Conservation (phyloP, 345 rosid genomes). For the Aegle marmelos region DNA sequence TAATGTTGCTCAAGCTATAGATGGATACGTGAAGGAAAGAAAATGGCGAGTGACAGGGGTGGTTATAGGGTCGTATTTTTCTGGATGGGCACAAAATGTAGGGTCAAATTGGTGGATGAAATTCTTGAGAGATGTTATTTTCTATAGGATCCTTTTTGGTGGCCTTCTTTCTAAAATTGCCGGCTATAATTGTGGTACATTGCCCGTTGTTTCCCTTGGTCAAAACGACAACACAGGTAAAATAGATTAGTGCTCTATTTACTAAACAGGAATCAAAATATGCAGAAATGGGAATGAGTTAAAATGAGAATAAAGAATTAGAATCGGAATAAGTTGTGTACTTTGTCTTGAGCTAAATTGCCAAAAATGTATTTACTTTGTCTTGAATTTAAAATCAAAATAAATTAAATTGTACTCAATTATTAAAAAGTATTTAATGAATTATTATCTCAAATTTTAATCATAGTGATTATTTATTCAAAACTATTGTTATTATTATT, state of each 20-base stretch:
- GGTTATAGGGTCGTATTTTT: constrained; percentile 25
- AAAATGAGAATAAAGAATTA: too few relatives aligned
- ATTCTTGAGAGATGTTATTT: constrained; percentile 29
- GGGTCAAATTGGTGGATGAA: constrained; percentile 33
- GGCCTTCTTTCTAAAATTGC: neutral
- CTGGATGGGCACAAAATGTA: constrained; percentile 37
- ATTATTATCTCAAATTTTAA: too few relatives aligned
- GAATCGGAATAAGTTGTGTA: too few relatives aligned
- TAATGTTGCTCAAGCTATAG: constrained; percentile 13
- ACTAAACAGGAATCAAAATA: too few relatives aligned
- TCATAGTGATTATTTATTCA: too few relatives aligned
- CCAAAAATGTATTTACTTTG: too few relatives aligned
- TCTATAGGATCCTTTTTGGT: constrained; percentile 10
- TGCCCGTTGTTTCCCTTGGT: constrained; percentile 5
- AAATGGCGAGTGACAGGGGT: constrained; percentile 29
- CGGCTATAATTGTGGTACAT: constrained; percentile 34
- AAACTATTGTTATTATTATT: too few relatives aligned
- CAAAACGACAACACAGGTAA: neutral
- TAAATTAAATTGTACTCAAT: too few relatives aligned
- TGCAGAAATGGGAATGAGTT: too few relatives aligned
- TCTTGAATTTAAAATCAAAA: too few relatives aligned
- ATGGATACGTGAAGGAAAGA: constrained; percentile 30
- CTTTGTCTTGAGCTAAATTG: too few relatives aligned
- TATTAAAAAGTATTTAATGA: too few relatives aligned
- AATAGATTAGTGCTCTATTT: neutral